Evolutionary conservation across 139 green algal genomes (phyloP).

Genomic region (Nannochloris sp.): DNA sequence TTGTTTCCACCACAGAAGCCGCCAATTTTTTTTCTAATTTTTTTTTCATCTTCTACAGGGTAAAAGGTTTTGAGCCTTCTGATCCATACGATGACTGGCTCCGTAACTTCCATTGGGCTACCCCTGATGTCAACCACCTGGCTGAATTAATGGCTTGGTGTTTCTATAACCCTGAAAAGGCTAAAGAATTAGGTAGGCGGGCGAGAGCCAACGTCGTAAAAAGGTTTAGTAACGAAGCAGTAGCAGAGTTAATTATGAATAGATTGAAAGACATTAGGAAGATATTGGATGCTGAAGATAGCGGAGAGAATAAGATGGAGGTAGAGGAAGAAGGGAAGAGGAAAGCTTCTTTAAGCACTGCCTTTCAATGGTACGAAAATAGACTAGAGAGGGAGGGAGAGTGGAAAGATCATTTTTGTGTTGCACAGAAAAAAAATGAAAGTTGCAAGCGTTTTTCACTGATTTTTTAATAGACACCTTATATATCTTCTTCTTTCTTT

Average conservation of each 20-base stretch:
- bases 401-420: too few relatives aligned
- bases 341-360: neutral
- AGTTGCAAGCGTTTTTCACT: neutral
- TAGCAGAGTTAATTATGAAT: neutral
- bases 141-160: neutral
- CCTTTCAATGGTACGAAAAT: neutral
- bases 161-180: constrained; percentile 1
- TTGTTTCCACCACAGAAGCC: neutral
- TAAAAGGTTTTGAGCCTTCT: neutral
- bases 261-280: neutral
- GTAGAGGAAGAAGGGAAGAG: neutral
- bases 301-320: too few relatives aligned
- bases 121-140: constrained; percentile 2
- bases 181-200: neutral
- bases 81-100: constrained; percentile 11
- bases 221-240: constrained; percentile 1
- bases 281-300: neutral
- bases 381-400: too few relatives aligned
- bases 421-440: neutral
- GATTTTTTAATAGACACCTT: neutral
- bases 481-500: neutral
- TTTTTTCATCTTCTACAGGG: neutral
- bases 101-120: constrained; percentile 1
- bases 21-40: neutral
- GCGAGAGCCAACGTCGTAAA: neutral